Conservation (phyloP, 495 filamentous ascomycete species). For the Aspergillus bridgeri region DNA sequence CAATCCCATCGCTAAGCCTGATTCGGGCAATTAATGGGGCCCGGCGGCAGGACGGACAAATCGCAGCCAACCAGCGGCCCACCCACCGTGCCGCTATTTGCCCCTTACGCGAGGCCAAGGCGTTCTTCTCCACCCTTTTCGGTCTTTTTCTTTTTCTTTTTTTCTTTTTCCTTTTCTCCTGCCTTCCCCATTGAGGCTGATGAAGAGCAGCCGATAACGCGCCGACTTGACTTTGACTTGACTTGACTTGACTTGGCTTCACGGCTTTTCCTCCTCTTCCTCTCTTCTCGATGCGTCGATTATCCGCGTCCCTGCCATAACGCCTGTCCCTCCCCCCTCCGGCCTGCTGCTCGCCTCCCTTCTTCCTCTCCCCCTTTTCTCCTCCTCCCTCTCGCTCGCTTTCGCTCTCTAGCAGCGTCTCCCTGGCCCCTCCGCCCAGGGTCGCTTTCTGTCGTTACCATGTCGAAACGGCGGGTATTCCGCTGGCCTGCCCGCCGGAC, state of each 20-base stretch:
- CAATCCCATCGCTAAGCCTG: background rate
- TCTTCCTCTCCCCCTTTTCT: background rate
- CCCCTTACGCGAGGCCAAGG: constrained; percentile 6
- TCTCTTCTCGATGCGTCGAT: background rate
- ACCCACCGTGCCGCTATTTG: background rate
- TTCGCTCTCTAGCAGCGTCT: background rate
- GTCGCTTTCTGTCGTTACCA: constrained; percentile 1
- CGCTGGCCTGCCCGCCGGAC: constrained; percentile 21
- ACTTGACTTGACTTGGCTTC: no score
- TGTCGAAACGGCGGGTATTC: constrained; percentile 21
- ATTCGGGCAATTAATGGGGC: background rate
- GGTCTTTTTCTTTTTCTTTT: background rate
- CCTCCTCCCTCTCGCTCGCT: background rate
- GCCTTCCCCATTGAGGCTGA: background rate
- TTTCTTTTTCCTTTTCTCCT: background rate
- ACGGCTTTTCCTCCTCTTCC: background rate
- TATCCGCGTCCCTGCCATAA: background rate
- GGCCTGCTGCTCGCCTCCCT: background rate
- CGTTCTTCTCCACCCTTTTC: background rate
- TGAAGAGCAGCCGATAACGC: constrained; percentile 2
- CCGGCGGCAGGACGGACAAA: background rate
- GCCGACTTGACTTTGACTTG: background rate
- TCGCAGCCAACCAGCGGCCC: background rate
- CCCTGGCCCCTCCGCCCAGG: background rate
- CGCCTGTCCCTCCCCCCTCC: background rate